Evolutionary conservation across 495 filamentous ascomycete species (phyloP).

Genomic region (Parmelia sp.): DNA sequence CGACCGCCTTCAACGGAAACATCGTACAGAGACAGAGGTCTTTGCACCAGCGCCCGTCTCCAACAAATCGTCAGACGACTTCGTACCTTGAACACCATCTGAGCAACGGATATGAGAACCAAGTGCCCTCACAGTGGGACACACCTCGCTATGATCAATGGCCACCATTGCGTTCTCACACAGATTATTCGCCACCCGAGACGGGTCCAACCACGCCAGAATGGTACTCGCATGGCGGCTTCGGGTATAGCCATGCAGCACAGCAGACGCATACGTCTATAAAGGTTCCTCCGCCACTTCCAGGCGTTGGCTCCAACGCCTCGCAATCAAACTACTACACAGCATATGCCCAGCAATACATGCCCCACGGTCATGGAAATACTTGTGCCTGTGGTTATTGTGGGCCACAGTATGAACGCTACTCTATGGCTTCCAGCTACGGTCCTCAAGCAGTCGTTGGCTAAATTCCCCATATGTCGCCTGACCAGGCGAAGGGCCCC

Average conservation of each 20-base stretch:
- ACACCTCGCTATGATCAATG: conserved; percentile 46
- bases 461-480: conserved; percentile 29
- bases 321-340: conserved; percentile 49
- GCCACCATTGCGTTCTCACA: conserved; percentile 45
- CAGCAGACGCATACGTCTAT: conserved; percentile 39
- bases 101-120: conserved; percentile 32
- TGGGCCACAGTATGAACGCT: conserved; percentile 54
- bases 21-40: conserved; percentile 44
- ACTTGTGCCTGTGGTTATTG: conserved; percentile 68
- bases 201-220: conserved; percentile 60
- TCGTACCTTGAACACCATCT: conserved; percentile 25
- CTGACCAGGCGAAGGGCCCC: background rate
- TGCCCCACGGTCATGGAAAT: conserved; percentile 54
- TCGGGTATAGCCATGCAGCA: conserved; percentile 50
- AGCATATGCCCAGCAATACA: conserved; percentile 50
- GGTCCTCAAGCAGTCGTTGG: conserved; percentile 59
- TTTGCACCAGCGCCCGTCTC: conserved; percentile 10
- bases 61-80: conserved; percentile 10
- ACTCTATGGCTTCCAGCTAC: conserved; percentile 57
- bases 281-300: conserved; percentile 36
- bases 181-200: conserved; percentile 61
- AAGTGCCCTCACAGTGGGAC: conserved; percentile 32
- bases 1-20: conserved; percentile 31
- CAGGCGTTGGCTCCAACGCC: conserved; percentile 36
- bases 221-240: conserved; percentile 49